These are phyloP conservation scores for Fraxinus pennsylvanica DNA, from an alignment of 257 asterid genomes.

Conservation along the genomic window DNA sequence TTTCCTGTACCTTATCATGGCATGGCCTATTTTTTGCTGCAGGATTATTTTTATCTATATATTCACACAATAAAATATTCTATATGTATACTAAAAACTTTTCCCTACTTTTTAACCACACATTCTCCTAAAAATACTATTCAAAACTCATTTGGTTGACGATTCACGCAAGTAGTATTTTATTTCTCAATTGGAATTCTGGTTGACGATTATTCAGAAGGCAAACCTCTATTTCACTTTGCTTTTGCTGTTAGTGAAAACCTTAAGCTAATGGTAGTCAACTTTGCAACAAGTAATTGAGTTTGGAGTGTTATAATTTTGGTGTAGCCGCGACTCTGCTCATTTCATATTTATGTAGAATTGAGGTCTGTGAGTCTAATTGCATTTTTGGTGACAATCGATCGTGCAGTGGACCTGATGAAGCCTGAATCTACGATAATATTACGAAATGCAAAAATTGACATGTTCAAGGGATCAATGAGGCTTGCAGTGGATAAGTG, in stretches of 20 bases:
- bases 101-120: no score
- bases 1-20: no score
- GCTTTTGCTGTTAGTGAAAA: background rate
- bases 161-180: background rate
- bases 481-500: slow-evolving; percentile 80
- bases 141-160: background rate
- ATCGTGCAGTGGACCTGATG: slow-evolving; percentile 63
- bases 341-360: slow-evolving; percentile 4
- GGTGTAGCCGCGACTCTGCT: background rate
- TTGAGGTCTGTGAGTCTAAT: slow-evolving; percentile 8
- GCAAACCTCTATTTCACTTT: background rate
- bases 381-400: background rate
- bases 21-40: no score
- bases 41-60: no score
- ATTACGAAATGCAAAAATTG: slow-evolving; percentile 69
- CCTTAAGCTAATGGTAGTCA: background rate
- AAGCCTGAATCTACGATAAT: slow-evolving; percentile 52
- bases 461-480: slow-evolving; percentile 87
- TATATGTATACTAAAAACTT: no score
- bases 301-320: slow-evolving; percentile 1
- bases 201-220: background rate
- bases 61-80: no score
- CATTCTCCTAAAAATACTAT: no score
- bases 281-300: background rate
- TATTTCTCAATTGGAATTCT: background rate